Percentiles rank a stretch among this genome's conserved stretches.
Evolutionary conservation across 768 basidiomycete genomes (phyloP).

Genomic region (Lentinula guzmanii): DNA sequence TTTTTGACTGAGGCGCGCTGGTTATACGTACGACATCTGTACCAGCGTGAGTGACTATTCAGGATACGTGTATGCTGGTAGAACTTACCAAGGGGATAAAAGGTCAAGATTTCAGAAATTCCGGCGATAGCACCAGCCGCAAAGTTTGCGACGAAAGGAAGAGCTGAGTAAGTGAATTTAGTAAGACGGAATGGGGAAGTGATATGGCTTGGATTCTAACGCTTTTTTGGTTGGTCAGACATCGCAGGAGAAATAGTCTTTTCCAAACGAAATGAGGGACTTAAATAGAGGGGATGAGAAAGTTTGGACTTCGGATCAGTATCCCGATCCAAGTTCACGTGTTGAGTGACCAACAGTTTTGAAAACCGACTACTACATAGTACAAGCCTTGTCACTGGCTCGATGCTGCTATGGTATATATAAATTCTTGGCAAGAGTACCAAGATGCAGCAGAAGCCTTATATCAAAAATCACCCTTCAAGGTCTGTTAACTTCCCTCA

Average conservation of each 20-base stretch:
- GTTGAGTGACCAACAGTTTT: not conserved
- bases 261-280: slow-evolving; percentile 2
- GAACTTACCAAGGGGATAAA: slow-evolving; percentile 76
- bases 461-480: slow-evolving; percentile 73
- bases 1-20: not conserved
- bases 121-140: slow-evolving; percentile 96
- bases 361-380: not conserved
- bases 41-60: not conserved
- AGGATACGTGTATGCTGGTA: not conserved
- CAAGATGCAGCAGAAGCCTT: slow-evolving; percentile 86
- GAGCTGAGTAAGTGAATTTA: slow-evolving; percentile 36
- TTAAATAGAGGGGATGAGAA: slow-evolving; percentile 1
- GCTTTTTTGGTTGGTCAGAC: slow-evolving; percentile 23
- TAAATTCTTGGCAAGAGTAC: slow-evolving; percentile 85
- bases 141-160: slow-evolving; percentile 87
- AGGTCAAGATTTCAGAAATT: slow-evolving; percentile 75
- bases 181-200: not conserved
- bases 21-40: slow-evolving; percentile 75
- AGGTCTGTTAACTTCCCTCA: slow-evolving; percentile 38
- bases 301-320: not conserved
- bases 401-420: slow-evolving; percentile 64
- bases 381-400: not conserved
- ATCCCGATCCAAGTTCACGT: not conserved
- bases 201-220: slow-evolving; percentile 12
- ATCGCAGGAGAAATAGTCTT: slow-evolving; percentile 7